phyloP scores from a whole-genome alignment of 768 basidiomycete species.

The Lentinula raphanica region DNA sequence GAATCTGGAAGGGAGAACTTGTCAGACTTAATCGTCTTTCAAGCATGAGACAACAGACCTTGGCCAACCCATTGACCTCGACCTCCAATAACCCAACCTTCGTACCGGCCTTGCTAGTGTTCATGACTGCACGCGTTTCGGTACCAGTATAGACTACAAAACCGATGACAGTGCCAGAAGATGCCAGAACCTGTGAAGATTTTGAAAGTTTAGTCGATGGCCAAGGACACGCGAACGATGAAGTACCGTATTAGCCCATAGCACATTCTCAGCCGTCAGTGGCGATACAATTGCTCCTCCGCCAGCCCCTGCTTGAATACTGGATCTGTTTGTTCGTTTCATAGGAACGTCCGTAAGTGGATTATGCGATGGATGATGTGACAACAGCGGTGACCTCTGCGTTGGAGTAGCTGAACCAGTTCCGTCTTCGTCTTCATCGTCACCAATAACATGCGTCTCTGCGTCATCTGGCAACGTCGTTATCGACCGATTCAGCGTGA shows the following conservation, averaged over 20 bases:
- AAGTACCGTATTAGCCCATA: conserved; percentile 84
- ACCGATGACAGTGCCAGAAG: conserved; percentile 84
- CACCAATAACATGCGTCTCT: not conserved
- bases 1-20: conserved; percentile 10
- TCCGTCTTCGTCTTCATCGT: not conserved
- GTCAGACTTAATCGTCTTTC: conserved; percentile 55
- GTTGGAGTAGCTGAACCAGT: not conserved
- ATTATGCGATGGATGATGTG: conserved; percentile 27
- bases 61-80: conserved; percentile 93
- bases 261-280: conserved; percentile 89
- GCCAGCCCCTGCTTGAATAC: conserved; percentile 15
- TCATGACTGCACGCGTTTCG: conserved; percentile 97
- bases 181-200: conserved; percentile 59
- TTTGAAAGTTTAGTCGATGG: not conserved
- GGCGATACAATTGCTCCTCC: conserved; percentile 57
- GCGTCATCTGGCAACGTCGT: not conserved
- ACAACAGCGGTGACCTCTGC: conserved; percentile 14
- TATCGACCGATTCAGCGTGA: conserved; percentile 62
- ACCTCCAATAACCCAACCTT: conserved; percentile 89
- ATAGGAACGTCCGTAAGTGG: conserved; percentile 35
- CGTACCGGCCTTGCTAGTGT: conserved; percentile 94
- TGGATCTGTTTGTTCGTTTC: not conserved
- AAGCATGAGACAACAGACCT: conserved; percentile 42
- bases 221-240: not conserved
- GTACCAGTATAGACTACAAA: conserved; percentile 92